These are phyloP conservation scores for Aspergillus bridgeri DNA, from an alignment of 495 filamentous ascomycete genomes.

Conservation along the genomic window DNA sequence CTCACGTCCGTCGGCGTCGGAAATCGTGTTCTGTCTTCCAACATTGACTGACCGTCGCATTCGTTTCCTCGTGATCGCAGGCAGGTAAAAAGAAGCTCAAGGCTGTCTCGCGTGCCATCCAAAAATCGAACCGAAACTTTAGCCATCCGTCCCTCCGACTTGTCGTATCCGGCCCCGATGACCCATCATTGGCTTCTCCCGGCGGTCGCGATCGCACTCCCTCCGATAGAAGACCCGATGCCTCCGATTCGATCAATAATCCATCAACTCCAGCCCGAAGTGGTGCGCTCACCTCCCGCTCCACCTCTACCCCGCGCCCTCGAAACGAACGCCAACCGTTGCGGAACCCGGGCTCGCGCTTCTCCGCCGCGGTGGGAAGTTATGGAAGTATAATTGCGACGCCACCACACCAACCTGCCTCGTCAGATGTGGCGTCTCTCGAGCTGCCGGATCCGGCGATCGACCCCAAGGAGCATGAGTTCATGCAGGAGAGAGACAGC, in stretches of 20 bases:
- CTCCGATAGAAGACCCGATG: constrained; percentile 25
- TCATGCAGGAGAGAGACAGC: constrained; percentile 22
- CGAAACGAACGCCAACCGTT: constrained; percentile 38
- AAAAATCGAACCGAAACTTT: constrained; percentile 55
- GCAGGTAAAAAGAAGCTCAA: constrained; percentile 89
- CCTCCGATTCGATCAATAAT: constrained; percentile 13
- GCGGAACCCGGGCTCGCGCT: constrained; percentile 36
- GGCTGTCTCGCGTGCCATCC: constrained; percentile 66
- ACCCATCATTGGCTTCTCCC: constrained; percentile 10
- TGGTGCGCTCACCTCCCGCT: constrained; percentile 19
- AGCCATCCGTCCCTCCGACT: constrained; percentile 32
- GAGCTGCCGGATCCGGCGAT: constrained; percentile 76
- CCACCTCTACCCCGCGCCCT: constrained; percentile 25
- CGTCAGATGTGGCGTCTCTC: constrained; percentile 46
- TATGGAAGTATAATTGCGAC: constrained; percentile 78
- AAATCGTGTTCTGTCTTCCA: not conserved
- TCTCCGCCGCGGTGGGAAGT: constrained; percentile 36
- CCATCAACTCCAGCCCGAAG: constrained; percentile 12
- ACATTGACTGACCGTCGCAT: not conserved
- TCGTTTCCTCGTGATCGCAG: constrained; percentile 24
- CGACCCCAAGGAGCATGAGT: constrained; percentile 37
- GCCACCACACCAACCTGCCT: constrained; percentile 43
- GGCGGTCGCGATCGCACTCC: constrained; percentile 10
- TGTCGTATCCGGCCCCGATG: constrained; percentile 10
- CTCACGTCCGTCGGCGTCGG: too few relatives aligned